Evolutionary conservation across 768 basidiomycete genomes (phyloP).

Genomic region (Boletus huronensis): DNA sequence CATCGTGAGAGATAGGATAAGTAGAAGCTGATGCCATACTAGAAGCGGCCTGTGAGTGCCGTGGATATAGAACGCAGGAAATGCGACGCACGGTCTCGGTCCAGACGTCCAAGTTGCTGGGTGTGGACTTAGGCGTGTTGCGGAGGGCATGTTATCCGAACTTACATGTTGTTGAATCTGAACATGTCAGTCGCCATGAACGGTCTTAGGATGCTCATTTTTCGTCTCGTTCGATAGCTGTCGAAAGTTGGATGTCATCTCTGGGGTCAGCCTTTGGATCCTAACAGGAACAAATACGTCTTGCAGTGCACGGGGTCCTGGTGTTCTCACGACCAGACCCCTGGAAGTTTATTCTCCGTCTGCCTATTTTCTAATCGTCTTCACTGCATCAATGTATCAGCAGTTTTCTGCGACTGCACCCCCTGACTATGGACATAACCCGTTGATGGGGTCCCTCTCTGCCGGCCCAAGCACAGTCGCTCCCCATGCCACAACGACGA

Average conservation of each 20-base stretch:
- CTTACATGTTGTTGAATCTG: slow-evolving; percentile 88
- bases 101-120: slow-evolving; percentile 92
- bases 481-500: slow-evolving; percentile 30
- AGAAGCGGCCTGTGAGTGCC: neutral
- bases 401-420: slow-evolving; percentile 33
- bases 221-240: slow-evolving; percentile 6
- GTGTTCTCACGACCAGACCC: slow-evolving; percentile 21
- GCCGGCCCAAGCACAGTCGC: slow-evolving; percentile 34
- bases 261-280: slow-evolving; percentile 11
- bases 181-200: slow-evolving; percentile 90
- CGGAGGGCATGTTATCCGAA: neutral
- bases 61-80: neutral
- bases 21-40: slow-evolving; percentile 91
- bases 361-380: slow-evolving; percentile 22
- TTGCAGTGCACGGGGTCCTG: slow-evolving; percentile 29
- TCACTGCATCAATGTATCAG: slow-evolving; percentile 32
- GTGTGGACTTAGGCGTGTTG: slow-evolving; percentile 6
- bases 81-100: slow-evolving; percentile 80
- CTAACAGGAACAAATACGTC: slow-evolving; percentile 30
- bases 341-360: slow-evolving; percentile 26
- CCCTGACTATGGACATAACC: slow-evolving; percentile 33
- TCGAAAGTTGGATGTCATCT: too few species aligned
- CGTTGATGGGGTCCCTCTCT: slow-evolving; percentile 31
- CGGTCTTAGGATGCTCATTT: slow-evolving; percentile 85
- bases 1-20: slow-evolving; percentile 84